phyloP scores from a whole-genome alignment of 2,329 filamentous ascomycete genomes.

The Aureobasidium sp. region DNA sequence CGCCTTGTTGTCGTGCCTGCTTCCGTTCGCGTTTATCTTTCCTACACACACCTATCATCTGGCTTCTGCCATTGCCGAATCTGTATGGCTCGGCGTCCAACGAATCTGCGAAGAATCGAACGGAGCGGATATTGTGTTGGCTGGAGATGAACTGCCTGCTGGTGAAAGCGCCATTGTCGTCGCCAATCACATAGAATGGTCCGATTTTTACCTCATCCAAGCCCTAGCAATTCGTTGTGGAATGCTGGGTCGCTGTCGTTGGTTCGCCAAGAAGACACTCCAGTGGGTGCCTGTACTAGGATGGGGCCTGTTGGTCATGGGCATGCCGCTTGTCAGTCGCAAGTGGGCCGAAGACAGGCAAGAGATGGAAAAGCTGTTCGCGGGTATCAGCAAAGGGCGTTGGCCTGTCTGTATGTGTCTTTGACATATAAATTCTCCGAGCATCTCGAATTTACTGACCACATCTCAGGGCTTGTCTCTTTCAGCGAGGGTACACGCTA shows the following conservation, averaged over 20 bases:
- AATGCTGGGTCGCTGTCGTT: slow-evolving; percentile 57
- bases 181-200: slow-evolving; percentile 55
- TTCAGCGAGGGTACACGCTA: slow-evolving; percentile 59
- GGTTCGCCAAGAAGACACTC: slow-evolving; percentile 56
- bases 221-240: slow-evolving; percentile 46
- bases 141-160: slow-evolving; percentile 45
- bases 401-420: slow-evolving; percentile 50
- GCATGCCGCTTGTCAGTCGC: slow-evolving; percentile 56
- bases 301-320: slow-evolving; percentile 59
- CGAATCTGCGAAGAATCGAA: slow-evolving; percentile 50
- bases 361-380: slow-evolving; percentile 53
- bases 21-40: slow-evolving; percentile 27
- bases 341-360: slow-evolving; percentile 52
- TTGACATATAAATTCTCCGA: background rate
- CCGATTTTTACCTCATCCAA: slow-evolving; percentile 60
- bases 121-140: slow-evolving; percentile 46
- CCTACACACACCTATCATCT: slow-evolving; percentile 48
- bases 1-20: slow-evolving; percentile 33
- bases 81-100: slow-evolving; percentile 54
- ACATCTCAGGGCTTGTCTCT: slow-evolving; percentile 53
- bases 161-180: slow-evolving; percentile 56
- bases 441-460: background rate
- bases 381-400: slow-evolving; percentile 40
- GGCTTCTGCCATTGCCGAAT: slow-evolving; percentile 49
- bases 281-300: slow-evolving; percentile 54